These are phyloP conservation scores for Chrysanthemum makinoi DNA, from an alignment of 129 eudicot species.

Conservation along the genomic window DNA sequence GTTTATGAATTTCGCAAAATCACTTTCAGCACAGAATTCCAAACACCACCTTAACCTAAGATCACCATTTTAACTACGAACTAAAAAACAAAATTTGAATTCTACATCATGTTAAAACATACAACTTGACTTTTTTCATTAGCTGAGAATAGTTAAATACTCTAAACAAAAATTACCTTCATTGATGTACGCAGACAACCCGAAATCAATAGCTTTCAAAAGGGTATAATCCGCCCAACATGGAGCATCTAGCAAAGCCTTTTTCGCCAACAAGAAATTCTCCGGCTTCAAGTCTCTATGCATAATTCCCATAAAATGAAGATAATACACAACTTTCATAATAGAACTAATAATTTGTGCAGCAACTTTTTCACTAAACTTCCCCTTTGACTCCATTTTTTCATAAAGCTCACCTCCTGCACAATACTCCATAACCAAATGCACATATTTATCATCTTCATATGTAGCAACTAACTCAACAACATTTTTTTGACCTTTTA, in stretches of 20 bases:
- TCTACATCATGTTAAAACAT: not conserved
- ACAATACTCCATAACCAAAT: constrained; percentile 87
- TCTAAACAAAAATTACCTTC: constrained; percentile 44
- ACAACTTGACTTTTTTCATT: not conserved
- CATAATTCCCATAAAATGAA: constrained; percentile 91
- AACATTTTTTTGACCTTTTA: constrained; percentile 60
- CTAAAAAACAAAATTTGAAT: not conserved
- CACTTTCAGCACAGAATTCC: not conserved
- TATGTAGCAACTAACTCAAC: constrained; percentile 62
- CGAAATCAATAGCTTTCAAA: constrained; percentile 87
- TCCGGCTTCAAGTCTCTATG: constrained; percentile 92
- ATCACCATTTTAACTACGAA: not conserved
- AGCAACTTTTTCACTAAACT: constrained; percentile 68
- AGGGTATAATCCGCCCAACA: constrained; percentile 39
- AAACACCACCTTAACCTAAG: not conserved
- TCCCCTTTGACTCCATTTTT: constrained; percentile 74
- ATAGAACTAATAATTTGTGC: constrained; percentile 67
- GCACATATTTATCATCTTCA: constrained; percentile 58
- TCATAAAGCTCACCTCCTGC: constrained; percentile 89
- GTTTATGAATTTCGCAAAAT: not conserved
- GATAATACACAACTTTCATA: constrained; percentile 69
- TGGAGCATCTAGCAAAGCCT: constrained; percentile 26
- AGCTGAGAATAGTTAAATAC: not conserved
- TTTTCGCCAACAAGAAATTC: constrained; percentile 69
- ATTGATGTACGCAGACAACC: constrained; percentile 67